Evolutionary conservation across 306 rosid genomes (phyloP).

Genomic region (Aeschynomene evenia): DNA sequence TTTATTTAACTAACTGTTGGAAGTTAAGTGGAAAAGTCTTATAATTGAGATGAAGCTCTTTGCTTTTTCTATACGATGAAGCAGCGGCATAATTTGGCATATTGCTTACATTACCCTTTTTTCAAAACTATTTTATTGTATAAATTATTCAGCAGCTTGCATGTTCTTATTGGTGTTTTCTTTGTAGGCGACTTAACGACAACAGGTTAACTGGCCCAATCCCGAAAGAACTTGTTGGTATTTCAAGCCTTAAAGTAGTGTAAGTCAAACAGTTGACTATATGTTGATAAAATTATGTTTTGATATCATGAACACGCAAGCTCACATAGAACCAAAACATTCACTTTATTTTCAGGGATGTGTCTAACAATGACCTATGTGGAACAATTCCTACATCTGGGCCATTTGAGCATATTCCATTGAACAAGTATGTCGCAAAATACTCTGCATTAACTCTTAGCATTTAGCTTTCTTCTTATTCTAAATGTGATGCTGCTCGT

Average conservation of each 20-base stretch:
- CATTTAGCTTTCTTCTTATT: neutral
- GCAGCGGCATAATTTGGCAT: neutral
- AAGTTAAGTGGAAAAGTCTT: neutral
- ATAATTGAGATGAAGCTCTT: conserved; percentile 2
- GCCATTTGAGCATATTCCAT: conserved; percentile 88
- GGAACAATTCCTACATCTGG: conserved; percentile 92
- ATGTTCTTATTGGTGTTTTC: conserved; percentile 21
- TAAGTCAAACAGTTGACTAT: conserved; percentile 44
- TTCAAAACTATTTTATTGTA: neutral
- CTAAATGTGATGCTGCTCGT: neutral
- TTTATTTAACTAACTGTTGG: neutral
- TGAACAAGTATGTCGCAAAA: conserved; percentile 61
- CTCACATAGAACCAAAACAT: conserved; percentile 16
- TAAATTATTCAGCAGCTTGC: conserved; percentile 18
- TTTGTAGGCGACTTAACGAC: conserved; percentile 83
- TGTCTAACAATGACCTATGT: conserved; percentile 81
- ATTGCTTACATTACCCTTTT: neutral
- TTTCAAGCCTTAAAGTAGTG: conserved; percentile 95
- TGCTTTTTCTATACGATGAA: neutral
- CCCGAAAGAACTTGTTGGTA: conserved; percentile 65
- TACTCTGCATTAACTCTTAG: neutral
- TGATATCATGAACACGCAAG: neutral
- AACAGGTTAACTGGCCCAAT: conserved; percentile 74
- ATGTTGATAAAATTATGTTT: neutral
- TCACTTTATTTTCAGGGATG: conserved; percentile 64